Conservation (phyloP, 306 rosid species). For the Sindora glabra region DNA sequence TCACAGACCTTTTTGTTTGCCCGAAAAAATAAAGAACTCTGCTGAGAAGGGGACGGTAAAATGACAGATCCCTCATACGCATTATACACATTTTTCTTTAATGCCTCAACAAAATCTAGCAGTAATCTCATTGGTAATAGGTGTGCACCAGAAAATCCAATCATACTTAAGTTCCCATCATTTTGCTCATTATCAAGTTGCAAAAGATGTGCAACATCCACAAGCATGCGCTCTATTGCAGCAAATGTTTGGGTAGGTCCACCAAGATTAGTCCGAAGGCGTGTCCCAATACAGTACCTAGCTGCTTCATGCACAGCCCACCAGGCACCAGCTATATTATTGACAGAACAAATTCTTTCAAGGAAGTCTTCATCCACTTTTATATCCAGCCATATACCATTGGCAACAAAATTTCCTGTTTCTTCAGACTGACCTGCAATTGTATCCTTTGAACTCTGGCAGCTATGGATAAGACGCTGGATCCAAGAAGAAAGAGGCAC, state of each 20-base stretch:
- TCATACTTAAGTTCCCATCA: slow-evolving; percentile 88
- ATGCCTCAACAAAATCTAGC: slow-evolving; percentile 83
- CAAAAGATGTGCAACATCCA: slow-evolving; percentile 75
- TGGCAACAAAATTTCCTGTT: slow-evolving; percentile 39
- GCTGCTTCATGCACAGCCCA: slow-evolving; percentile 97
- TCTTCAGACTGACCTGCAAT: slow-evolving; percentile 58
- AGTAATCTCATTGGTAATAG: slow-evolving; percentile 85
- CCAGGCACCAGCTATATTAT: slow-evolving; percentile 87
- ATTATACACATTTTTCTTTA: slow-evolving; percentile 90
- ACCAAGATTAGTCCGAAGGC: slow-evolving; percentile 92
- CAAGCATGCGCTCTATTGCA: slow-evolving; percentile 89
- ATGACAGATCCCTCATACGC: slow-evolving; percentile 91
- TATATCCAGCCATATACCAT: slow-evolving; percentile 58
- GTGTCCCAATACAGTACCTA: slow-evolving; percentile 74
- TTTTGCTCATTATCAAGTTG: slow-evolving; percentile 84
- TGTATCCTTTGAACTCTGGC: slow-evolving; percentile 62
- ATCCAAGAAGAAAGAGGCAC: slow-evolving; percentile 93
- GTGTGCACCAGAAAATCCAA: slow-evolving; percentile 93
- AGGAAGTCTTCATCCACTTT: slow-evolving; percentile 73
- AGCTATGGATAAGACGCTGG: slow-evolving; percentile 74
- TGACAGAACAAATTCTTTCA: slow-evolving; percentile 63
- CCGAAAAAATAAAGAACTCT: slow-evolving; percentile 87
- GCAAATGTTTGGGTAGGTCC: slow-evolving; percentile 98
- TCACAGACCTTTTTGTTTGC: slow-evolving; percentile 95
- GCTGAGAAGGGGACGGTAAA: slow-evolving; percentile 64